phyloP scores from a whole-genome alignment of 2,329 filamentous ascomycete genomes.

The Ophiostoma australiae region DNA sequence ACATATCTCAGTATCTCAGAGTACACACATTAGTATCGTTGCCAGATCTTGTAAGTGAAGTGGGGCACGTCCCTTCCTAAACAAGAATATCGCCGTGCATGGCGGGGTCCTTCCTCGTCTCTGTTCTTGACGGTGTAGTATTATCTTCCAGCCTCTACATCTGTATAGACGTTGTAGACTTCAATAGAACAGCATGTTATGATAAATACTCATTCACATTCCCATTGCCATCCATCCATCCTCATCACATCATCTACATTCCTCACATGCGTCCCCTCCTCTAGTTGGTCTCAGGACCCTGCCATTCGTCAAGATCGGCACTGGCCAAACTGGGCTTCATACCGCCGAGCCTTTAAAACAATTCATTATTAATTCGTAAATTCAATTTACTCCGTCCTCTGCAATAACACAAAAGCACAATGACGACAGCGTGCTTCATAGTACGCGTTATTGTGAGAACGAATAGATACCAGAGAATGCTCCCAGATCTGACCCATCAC shows the following conservation, averaged over 20 bases:
- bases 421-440: slow-evolving; percentile 9
- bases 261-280: neutral
- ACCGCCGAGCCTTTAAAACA: neutral
- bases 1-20: neutral
- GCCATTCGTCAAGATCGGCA: neutral
- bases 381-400: neutral
- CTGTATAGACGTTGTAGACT: no score
- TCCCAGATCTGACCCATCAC: slow-evolving; percentile 1
- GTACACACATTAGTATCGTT: no score
- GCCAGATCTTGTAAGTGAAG: neutral
- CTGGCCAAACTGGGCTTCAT: slow-evolving; percentile 6
- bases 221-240: neutral
- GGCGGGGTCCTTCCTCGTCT: slow-evolving; percentile 3
- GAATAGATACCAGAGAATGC: neutral
- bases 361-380: neutral
- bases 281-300: neutral
- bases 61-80: slow-evolving; percentile 7
- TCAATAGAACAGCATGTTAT: neutral
- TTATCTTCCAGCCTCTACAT: no score
- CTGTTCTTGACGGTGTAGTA: neutral
- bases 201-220: neutral
- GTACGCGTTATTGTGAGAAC: slow-evolving; percentile 6
- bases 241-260: slow-evolving; percentile 6
- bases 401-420: neutral
- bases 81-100: slow-evolving; percentile 10